Percentiles rank a stretch among this genome's conserved stretches.
These are phyloP conservation scores for Saccharomycopsis malanga DNA, from an alignment of 805 yeast species.

Conservation along the genomic window DNA sequence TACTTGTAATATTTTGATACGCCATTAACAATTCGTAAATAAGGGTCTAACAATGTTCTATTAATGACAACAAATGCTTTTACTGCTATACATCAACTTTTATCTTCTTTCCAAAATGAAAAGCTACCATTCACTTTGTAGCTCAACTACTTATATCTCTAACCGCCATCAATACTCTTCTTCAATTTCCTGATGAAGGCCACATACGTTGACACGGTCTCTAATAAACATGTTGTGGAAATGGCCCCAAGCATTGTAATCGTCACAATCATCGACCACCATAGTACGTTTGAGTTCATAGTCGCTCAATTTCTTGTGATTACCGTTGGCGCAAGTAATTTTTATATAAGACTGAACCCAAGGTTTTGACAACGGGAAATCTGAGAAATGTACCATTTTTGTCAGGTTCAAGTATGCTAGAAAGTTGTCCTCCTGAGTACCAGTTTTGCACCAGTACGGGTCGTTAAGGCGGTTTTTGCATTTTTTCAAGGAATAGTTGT, in stretches of 20 bases:
- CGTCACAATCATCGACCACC: slow-evolving; percentile 15
- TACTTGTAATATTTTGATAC: too few species aligned
- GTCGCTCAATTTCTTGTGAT: neutral
- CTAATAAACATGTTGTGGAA: slow-evolving; percentile 21
- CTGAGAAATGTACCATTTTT: slow-evolving; percentile 55
- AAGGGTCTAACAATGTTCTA: too few species aligned
- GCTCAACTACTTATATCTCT: too few species aligned
- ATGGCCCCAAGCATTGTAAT: slow-evolving; percentile 21
- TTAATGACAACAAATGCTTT: too few species aligned
- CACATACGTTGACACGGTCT: slow-evolving; percentile 15
- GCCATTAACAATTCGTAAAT: too few species aligned
- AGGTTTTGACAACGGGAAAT: slow-evolving; percentile 61
- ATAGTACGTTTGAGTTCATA: neutral
- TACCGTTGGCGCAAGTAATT: slow-evolving; percentile 6
- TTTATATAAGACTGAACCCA: slow-evolving; percentile 34
- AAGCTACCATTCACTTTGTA: too few species aligned
- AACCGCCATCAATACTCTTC: too few species aligned
- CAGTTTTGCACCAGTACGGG: slow-evolving; percentile 20
- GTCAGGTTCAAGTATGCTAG: slow-evolving; percentile 25
- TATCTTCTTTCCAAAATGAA: too few species aligned
- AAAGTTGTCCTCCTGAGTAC: slow-evolving; percentile 25
- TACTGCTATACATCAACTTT: too few species aligned
- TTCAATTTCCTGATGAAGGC: slow-evolving; percentile 13
- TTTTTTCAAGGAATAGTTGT: slow-evolving; percentile 13
- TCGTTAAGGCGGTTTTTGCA: slow-evolving; percentile 20